A percentile compares a stretch with the other conserved stretches of the same genome.
Evolutionary conservation across 495 filamentous ascomycete genomes (phyloP).

Genomic region (Penicillium steckii): DNA sequence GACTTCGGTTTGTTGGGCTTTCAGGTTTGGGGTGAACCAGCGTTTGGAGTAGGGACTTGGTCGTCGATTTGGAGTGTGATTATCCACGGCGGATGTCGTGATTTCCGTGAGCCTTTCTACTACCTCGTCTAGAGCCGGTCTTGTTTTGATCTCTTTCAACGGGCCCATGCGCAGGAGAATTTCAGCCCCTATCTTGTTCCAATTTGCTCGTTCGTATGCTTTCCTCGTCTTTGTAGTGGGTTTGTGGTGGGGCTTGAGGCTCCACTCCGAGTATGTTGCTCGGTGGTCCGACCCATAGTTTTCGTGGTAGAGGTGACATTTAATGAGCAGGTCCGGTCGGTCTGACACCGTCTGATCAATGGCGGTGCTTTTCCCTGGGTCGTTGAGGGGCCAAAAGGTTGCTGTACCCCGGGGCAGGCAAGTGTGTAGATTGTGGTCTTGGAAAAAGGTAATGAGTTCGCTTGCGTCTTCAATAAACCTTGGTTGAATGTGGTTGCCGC

Average conservation of each 20-base stretch:
- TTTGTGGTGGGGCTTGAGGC: too few relatives aligned
- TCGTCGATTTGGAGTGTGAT: conserved; percentile 1
- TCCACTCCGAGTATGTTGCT: conserved; percentile 9
- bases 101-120: background rate
- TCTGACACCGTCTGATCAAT: conserved; percentile 14
- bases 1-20: conserved; percentile 15
- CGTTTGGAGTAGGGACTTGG: conserved; percentile 22
- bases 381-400: background rate
- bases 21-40: conserved; percentile 25
- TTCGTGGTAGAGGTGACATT: conserved; percentile 21
- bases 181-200: too few relatives aligned
- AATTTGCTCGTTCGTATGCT: too few relatives aligned
- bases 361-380: background rate
- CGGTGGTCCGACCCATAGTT: conserved; percentile 21
- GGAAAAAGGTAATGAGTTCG: background rate
- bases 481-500: conserved; percentile 10
- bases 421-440: background rate
- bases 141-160: background rate
- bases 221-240: too few relatives aligned
- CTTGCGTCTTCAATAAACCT: conserved; percentile 14
- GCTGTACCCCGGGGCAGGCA: background rate
- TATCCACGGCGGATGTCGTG: background rate
- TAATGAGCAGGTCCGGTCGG: conserved; percentile 9
- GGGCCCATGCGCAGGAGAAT: too few relatives aligned
- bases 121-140: background rate